Evolutionary conservation across 1,139 yeast species (phyloP), one percentile per base, ranked within the genome.

Genomic region (Suhomyces chickasaworum): DNA sequence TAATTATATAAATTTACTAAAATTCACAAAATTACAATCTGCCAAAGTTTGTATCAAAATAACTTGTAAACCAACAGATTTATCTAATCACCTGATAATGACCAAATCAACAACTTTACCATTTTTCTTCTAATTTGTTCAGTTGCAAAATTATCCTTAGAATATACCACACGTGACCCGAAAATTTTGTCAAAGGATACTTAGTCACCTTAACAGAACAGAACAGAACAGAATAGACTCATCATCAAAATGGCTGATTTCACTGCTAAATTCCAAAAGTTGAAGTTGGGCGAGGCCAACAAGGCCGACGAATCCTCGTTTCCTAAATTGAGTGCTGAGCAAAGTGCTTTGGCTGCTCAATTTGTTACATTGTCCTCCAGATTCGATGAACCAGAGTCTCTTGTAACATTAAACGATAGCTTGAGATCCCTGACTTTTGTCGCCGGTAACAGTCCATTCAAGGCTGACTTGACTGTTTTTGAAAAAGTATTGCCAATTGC

Each of bases 261-360:
- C 48, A 57, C 71, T 41, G 57, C 68, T 29, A 64, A 69, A 40
- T 77, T 80, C 56, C 58, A 70, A 51, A 64, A 69, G 45, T 60
- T 78, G 36, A 64, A 76, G 27, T 61, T 79, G 43, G 62, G 66
- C 17, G 71, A 69, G 29, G 60, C 70, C 42, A 58, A 60, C 49
- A 46, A 47, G 22, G 63, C 60, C 42, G 64, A 63, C 29, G 62
- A 65, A 13, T 48, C 66, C 12, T 50, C 59, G 38, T 72, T 74
- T 49, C 67, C 75, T 8, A 63, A 64, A 46, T 69, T 78, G 50
- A 58, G 71, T 39, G 61, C 64, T 42, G 84, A 80, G 56, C 77
- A 78, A 69, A 73, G 77, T 56, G 97, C 97, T n/a, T 77, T 86
- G 56, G 77, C 81, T 53, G 78, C 89, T 36, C 97, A 91, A 71